These are phyloP conservation scores for Xylariomycetidae sp. DNA, from an alignment of 2,329 filamentous ascomycete genomes.

Conservation along the genomic window DNA sequence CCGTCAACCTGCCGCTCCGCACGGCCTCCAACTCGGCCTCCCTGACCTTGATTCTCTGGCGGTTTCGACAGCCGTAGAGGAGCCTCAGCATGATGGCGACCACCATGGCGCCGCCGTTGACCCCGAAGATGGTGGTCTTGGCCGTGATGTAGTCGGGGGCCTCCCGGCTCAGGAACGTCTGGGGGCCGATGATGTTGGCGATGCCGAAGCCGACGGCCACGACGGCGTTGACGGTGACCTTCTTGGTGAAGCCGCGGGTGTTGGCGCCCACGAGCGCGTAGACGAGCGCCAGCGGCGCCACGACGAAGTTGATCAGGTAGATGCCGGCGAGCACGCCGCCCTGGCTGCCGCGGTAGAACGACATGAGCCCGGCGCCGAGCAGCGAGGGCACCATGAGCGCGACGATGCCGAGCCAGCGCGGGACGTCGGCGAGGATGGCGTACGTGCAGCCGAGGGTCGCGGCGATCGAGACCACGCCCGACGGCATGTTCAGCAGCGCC, in stretches of 20 bases:
- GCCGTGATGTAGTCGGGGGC: slow-evolving; percentile 48
- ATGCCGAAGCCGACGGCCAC: slow-evolving; percentile 35
- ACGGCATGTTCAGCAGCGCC: slow-evolving; percentile 14
- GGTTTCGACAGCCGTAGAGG: slow-evolving; percentile 18
- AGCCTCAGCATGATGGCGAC: slow-evolving; percentile 15
- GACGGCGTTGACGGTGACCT: slow-evolving; percentile 29
- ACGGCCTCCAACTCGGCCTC: slow-evolving; percentile 9
- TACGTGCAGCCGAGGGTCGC: slow-evolving; percentile 6
- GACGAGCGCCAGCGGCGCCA: slow-evolving; percentile 31
- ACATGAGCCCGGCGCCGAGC: slow-evolving; percentile 33
- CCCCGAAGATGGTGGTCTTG: slow-evolving; percentile 51
- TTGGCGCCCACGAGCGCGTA: slow-evolving; percentile 31
- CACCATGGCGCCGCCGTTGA: slow-evolving; percentile 13
- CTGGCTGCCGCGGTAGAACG: slow-evolving; percentile 25
- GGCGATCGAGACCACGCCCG: slow-evolving; percentile 19
- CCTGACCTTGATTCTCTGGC: slow-evolving; percentile 5
- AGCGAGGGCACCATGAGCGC: slow-evolving; percentile 27
- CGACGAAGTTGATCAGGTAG: slow-evolving; percentile 34
- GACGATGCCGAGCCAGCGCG: slow-evolving; percentile 16
- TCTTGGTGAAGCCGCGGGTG: slow-evolving; percentile 31
- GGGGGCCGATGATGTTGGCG: slow-evolving; percentile 53
- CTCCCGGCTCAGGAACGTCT: slow-evolving; percentile 49
- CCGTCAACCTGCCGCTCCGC: slow-evolving; percentile 3
- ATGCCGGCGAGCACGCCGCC: slow-evolving; percentile 33
- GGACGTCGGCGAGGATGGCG: slow-evolving; percentile 6